Percentiles rank a stretch among this genome's conserved stretches.
phyloP scores from a whole-genome alignment of 345 rosid species.

The Litchi chinensis region DNA sequence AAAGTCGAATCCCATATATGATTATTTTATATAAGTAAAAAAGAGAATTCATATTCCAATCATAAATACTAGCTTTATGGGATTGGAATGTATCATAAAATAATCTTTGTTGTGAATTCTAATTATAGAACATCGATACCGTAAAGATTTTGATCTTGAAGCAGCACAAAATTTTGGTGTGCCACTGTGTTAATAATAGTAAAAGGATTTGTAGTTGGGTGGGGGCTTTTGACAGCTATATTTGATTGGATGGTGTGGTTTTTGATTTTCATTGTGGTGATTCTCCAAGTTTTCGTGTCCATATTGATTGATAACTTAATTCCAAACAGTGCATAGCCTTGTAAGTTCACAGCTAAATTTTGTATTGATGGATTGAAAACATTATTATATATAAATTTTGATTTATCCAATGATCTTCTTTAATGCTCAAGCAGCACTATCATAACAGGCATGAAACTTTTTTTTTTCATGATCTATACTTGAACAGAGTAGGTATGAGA shows the following conservation, averaged over 20 bases:
- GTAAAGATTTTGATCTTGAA: too few relatives aligned
- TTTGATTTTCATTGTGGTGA: not conserved
- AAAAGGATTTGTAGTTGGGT: conserved; percentile 15
- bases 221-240: conserved; percentile 7
- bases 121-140: too few relatives aligned
- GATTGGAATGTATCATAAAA: too few relatives aligned
- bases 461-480: not conserved
- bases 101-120: too few relatives aligned
- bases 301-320: conserved; percentile 11
- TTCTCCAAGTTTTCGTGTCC: conserved; percentile 15
- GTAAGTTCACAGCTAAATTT: conserved; percentile 1
- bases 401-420: not conserved
- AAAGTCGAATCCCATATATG: too few relatives aligned
- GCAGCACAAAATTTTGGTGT: too few relatives aligned
- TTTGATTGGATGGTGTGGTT: conserved; percentile 14
- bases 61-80: not conserved
- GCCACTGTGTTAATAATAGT: too few relatives aligned
- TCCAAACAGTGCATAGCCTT: not conserved
- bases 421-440: not conserved
- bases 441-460: not conserved
- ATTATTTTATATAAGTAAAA: not conserved
- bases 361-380: conserved; percentile 1
- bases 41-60: not conserved
- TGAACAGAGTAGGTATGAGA: too few relatives aligned
- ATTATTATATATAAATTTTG: not conserved